Percentiles rank a stretch among this genome's conserved stretches.
Evolutionary conservation across 73 alveolate species (phyloP).

Genomic region (Symbiodinium natans): DNA sequence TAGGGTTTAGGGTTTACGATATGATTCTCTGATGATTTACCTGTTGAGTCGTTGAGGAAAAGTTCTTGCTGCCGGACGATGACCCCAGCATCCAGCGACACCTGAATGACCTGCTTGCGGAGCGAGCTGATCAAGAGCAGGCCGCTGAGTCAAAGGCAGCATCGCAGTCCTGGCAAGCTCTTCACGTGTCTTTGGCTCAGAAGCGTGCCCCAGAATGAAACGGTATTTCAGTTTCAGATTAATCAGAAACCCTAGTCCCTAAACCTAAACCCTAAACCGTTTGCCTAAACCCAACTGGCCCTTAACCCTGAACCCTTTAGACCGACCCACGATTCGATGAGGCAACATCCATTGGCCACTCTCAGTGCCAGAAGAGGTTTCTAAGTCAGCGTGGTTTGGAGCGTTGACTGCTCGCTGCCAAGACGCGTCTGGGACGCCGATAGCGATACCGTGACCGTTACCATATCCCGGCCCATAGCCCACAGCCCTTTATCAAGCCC

Average conservation of each 20-base stretch:
- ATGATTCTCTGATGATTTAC: no score
- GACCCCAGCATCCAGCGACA: background rate
- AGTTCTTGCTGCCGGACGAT: constrained; percentile 16
- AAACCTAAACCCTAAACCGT: background rate
- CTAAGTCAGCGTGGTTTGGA: constrained; percentile 11
- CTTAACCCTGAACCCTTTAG: background rate
- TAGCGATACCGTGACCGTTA: no score
- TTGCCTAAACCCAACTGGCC: background rate
- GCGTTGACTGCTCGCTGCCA: constrained; percentile 2
- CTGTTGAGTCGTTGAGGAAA: no score
- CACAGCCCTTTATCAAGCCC: no score
- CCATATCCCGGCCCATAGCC: no score
- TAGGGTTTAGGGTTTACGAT: no score
- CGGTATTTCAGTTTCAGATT: background rate
- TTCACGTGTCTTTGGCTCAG: constrained; percentile 41
- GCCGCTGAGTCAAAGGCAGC: background rate
- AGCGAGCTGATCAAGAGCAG: background rate
- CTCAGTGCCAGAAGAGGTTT: background rate
- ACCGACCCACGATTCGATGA: background rate
- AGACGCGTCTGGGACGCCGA: background rate
- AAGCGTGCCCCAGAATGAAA: background rate
- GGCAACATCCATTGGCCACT: constrained; percentile 26
- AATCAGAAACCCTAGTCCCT: no score
- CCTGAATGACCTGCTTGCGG: background rate
- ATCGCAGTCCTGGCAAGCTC: background rate